Evolutionary conservation across 2,329 filamentous ascomycete genomes (phyloP).

Genomic region (Curvularia sp.): DNA sequence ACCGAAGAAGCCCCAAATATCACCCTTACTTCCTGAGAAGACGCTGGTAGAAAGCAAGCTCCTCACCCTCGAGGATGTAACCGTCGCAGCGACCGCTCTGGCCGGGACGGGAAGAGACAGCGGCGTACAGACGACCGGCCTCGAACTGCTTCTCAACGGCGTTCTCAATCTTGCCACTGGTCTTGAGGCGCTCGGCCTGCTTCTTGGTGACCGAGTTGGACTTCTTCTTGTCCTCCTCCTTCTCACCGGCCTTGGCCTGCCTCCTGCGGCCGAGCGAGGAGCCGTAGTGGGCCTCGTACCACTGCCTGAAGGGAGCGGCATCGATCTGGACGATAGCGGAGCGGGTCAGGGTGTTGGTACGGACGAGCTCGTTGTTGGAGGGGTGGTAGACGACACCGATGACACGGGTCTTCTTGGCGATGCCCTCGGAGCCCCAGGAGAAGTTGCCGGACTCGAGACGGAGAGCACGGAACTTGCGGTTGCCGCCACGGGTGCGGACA

Average conservation of each 20-base stretch:
- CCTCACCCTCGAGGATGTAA: constrained; percentile 98
- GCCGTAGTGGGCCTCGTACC: constrained; percentile 99
- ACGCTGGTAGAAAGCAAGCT: constrained; percentile 99
- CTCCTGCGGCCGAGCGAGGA: constrained; percentile 85
- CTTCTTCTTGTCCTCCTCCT: constrained; percentile 90
- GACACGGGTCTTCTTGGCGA: constrained; percentile 98
- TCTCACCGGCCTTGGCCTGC: constrained; percentile 78
- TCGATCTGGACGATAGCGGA: constrained; percentile 98
- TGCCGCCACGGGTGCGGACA: constrained; percentile 95
- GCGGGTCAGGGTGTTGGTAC: constrained; percentile 99
- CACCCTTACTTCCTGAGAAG: constrained; percentile 91
- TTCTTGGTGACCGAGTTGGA: constrained; percentile 95
- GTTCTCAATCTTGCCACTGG: constrained; percentile 88
- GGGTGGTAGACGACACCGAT: constrained; percentile 99
- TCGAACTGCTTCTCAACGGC: constrained; percentile 98
- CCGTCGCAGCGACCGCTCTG: constrained; percentile 97
- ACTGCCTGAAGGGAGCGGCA: constrained; percentile 98
- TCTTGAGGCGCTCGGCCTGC: constrained; percentile 85
- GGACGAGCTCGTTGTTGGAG: constrained; percentile 99
- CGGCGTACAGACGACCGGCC: constrained; percentile 95
- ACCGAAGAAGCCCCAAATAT: constrained; percentile 49
- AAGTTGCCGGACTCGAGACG: constrained; percentile 99
- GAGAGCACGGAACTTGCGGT: constrained; percentile 99
- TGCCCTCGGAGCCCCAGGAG: constrained; percentile 97
- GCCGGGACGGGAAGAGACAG: constrained; percentile 89